These are phyloP conservation scores for Pycnococcus provasolii DNA, from an alignment of 139 green algal genomes.

Conservation along the genomic window DNA sequence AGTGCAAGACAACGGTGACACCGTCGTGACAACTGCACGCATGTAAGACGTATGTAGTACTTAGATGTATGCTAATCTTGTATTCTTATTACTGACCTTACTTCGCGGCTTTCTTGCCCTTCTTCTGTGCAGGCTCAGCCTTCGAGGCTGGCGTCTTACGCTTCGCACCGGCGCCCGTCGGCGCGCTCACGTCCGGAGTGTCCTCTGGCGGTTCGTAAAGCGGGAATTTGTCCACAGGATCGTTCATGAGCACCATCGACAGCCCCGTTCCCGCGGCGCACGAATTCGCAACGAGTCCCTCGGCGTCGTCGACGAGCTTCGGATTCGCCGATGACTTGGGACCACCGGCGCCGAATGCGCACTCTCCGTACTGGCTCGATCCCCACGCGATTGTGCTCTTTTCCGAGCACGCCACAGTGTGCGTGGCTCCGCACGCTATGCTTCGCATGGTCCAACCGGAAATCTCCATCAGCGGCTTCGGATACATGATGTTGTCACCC, in stretches of 20 bases:
- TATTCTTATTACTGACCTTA: no score
- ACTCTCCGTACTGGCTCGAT: conserved; percentile 66
- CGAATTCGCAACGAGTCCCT: conserved; percentile 46
- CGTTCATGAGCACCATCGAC: conserved; percentile 53
- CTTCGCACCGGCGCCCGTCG: no score
- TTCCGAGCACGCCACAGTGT: conserved; percentile 67
- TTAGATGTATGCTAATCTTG: no score
- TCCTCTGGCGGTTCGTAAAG: no score
- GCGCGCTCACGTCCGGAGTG: no score
- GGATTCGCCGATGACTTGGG: conserved; percentile 83
- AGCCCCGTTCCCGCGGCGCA: conserved; percentile 62
- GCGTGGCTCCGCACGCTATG: conserved; percentile 64
- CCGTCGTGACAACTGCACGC: no score
- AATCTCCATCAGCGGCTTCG: conserved; percentile 59
- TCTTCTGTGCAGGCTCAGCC: no score
- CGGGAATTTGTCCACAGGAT: neutral
- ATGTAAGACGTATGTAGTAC: no score
- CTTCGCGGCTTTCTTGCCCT: no score
- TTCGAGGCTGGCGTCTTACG: no score
- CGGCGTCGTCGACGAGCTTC: conserved; percentile 60
- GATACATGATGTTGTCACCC: conserved; percentile 86
- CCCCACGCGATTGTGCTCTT: conserved; percentile 58
- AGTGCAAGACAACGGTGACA: no score
- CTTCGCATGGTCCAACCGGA: conserved; percentile 65
- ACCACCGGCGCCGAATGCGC: conserved; percentile 70